phyloP scores from a whole-genome alignment of 1,284 basidiomycete genomes.

The Anthracocystis walkeri region DNA sequence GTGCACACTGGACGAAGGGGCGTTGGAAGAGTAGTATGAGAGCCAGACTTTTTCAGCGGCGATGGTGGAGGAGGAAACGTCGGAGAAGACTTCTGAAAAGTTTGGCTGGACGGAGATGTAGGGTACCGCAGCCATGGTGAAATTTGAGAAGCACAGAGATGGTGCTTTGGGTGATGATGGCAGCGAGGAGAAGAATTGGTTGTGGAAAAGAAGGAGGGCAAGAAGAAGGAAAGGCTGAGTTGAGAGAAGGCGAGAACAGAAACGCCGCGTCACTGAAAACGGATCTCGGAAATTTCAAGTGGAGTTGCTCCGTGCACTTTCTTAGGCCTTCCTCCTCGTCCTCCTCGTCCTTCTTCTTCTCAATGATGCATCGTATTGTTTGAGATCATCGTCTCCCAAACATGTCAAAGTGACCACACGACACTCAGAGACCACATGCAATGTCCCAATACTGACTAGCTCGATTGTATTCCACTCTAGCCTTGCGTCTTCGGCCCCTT shows the following conservation, averaged over 20 bases:
- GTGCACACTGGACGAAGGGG: constrained; percentile 50
- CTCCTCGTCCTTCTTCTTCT: constrained; percentile 1
- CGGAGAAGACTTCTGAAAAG: constrained; percentile 75
- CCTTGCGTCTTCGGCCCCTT: constrained; percentile 31
- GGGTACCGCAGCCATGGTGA: constrained; percentile 55
- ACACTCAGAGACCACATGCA: no score
- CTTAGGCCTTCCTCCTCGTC: no score
- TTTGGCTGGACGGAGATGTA: constrained; percentile 76
- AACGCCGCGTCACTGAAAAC: constrained; percentile 7
- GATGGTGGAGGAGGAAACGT: constrained; percentile 74
- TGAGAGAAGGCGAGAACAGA: neutral
- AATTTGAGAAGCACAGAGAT: constrained; percentile 5
- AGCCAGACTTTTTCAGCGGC: constrained; percentile 78
- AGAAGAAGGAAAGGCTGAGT: constrained; percentile 3
- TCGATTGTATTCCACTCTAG: no score
- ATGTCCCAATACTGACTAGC: no score
- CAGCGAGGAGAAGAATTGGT: neutral
- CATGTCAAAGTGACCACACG: no score
- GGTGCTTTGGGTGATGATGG: no score
- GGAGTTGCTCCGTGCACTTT: constrained; percentile 21
- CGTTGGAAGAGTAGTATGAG: constrained; percentile 74
- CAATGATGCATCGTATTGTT: no score
- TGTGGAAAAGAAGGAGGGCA: neutral
- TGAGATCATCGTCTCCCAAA: no score
- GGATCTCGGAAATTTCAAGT: constrained; percentile 16